Evolutionary conservation across 2,329 filamentous ascomycete genomes (phyloP).

Genomic region (Alternaria conjuncta): DNA sequence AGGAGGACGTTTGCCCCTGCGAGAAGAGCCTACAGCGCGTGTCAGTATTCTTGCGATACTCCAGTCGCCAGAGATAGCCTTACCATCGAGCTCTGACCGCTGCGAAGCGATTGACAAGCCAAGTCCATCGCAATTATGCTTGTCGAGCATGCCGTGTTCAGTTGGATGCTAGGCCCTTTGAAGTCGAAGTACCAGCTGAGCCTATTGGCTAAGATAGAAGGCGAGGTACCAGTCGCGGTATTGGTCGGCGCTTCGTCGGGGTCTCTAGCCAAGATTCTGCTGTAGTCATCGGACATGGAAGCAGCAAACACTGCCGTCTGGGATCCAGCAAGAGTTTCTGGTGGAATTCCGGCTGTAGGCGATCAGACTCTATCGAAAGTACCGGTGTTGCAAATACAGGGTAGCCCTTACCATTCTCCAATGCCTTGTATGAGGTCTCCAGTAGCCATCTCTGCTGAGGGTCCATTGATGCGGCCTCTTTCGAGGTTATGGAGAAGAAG

Average conservation of each 20-base stretch:
- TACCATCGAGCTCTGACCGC: neutral
- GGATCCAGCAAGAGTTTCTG: neutral
- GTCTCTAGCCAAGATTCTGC: neutral
- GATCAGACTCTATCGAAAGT: neutral
- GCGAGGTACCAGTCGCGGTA: neutral
- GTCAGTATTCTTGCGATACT: neutral
- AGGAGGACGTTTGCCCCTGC: neutral
- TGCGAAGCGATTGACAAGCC: neutral
- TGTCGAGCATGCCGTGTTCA: neutral
- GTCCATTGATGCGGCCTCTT: neutral
- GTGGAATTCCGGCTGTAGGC: neutral
- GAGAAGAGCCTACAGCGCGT: neutral
- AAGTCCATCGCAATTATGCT: neutral
- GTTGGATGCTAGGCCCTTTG: neutral
- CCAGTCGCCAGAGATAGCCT: neutral
- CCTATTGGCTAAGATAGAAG: neutral
- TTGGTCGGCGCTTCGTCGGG: neutral
- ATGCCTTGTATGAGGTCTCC: neutral
- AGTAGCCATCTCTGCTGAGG: neutral
- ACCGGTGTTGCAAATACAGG: neutral
- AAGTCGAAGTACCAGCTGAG: neutral
- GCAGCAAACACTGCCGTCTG: neutral
- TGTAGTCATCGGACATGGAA: neutral
- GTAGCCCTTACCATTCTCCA: slow-evolving; percentile 1
- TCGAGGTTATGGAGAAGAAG: neutral